These are phyloP conservation scores for Daldinia childiae DNA, from an alignment of 495 filamentous ascomycete genomes.

Conservation along the genomic window DNA sequence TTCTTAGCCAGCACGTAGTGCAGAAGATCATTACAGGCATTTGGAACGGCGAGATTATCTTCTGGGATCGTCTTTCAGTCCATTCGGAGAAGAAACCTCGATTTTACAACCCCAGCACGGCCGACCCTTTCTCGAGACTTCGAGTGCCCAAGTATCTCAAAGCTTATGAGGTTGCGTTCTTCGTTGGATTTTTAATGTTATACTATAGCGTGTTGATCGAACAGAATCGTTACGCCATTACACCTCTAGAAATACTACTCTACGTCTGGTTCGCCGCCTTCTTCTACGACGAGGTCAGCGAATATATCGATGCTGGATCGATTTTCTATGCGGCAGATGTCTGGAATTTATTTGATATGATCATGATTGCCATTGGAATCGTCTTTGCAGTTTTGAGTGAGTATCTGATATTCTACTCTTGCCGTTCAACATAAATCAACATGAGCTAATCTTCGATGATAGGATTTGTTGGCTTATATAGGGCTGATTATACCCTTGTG, in stretches of 20 bases:
- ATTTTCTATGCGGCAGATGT: constrained; percentile 88
- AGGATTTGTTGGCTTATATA: constrained; percentile 79
- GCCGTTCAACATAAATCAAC: constrained; percentile 17
- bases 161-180: constrained; percentile 87
- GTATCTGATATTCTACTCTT: constrained; percentile 65
- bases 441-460: constrained; percentile 6
- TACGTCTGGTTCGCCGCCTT: constrained; percentile 83
- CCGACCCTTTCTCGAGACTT: constrained; percentile 85
- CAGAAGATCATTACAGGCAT: constrained; percentile 90
- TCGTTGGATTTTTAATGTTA: constrained; percentile 78
- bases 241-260: constrained; percentile 62
- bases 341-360: constrained; percentile 90
- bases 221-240: constrained; percentile 59
- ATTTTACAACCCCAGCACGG: constrained; percentile 77
- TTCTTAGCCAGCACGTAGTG: constrained; percentile 84
- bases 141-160: constrained; percentile 93
- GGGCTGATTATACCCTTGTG: constrained; percentile 68
- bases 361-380: constrained; percentile 83
- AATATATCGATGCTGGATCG: constrained; percentile 83
- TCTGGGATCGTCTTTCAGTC: constrained; percentile 85
- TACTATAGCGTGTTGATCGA: constrained; percentile 86
- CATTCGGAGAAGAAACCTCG: constrained; percentile 82
- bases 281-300: constrained; percentile 85
- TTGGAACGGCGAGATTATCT: constrained; percentile 91
- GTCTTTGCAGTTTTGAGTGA: constrained; percentile 77